These are phyloP conservation scores for Leptomonas pyrrhocoris DNA, from an alignment of 208 protist species.

Conservation along the genomic window DNA sequence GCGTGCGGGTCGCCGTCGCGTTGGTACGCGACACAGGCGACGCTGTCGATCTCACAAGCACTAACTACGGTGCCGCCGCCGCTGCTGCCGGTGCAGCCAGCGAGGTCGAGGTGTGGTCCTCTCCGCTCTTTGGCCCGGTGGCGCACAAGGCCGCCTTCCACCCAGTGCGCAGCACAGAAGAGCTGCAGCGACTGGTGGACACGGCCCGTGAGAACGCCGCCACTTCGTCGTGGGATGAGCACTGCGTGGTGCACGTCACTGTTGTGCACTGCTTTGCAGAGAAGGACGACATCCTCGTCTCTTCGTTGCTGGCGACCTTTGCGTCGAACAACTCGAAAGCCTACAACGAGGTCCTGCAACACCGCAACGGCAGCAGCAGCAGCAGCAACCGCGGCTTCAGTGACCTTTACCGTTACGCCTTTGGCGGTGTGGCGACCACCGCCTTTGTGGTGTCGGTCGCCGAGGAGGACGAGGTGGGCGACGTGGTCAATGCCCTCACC, in stretches of 20 bases:
- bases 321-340: constrained; percentile 22
- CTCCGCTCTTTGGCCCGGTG: constrained; percentile 60
- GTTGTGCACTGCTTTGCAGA: constrained; percentile 43
- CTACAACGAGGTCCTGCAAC: constrained; percentile 35
- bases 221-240: constrained; percentile 28
- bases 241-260: constrained; percentile 38
- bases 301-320: constrained; percentile 44
- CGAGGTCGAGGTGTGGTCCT: constrained; percentile 29
- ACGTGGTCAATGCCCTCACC: constrained; percentile 34
- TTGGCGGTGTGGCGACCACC: constrained; percentile 51
- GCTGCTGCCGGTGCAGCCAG: constrained; percentile 19
- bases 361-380: constrained; percentile 2
- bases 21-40: constrained; percentile 36
- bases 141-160: constrained; percentile 39
- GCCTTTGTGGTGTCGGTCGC: constrained; percentile 34
- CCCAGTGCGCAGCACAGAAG: constrained; percentile 12
- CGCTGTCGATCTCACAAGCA: constrained; percentile 23
- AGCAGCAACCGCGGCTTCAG: constrained; percentile 9
- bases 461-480: constrained; percentile 33
- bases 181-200: constrained; percentile 28
- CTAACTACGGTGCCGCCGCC: too few relatives aligned
- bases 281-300: constrained; percentile 35
- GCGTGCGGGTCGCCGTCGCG: constrained; percentile 46
- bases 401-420: constrained; percentile 55
- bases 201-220: constrained; percentile 27